Base-by-base conservation (phyloP, 148 eudicot species). In the Rhododendron vialii region DNA sequence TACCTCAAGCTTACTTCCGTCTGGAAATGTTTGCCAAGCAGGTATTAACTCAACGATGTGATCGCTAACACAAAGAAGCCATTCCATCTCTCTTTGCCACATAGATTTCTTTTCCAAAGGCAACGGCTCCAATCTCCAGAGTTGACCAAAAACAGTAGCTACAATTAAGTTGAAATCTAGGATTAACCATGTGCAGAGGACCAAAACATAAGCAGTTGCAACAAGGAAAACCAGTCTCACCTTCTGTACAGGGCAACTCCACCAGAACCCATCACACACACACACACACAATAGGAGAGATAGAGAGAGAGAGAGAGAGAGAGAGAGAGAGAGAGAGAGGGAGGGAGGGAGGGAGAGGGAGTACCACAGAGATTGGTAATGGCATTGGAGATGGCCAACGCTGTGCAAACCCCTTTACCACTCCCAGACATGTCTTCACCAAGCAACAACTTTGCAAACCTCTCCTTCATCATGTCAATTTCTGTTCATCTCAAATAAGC, bases 351-450 rank as follows among this genome's bases (percentile, higher is more conserved):
- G 55, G 57, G 81, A 75, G 45, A 41, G 45, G 45, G 4, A 51
- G 22, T 92, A 96, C 99, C 99, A 88, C 94, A 94, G 61, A 96
- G 91, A 89, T 96, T 96, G 57, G 99, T 96, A 80, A 94, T 92
- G 87, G 99, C 96, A 90, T 96, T 96, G 33, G 99, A 96, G 88
- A 95, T 92, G 73, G 98, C 94, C 85, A 96, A 83, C 41, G 99
- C 92, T 14, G 96, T 85, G 65, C 91, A 93, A 90, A 97, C 99
- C 88, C 99, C 99, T 87, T 94, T 94, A 15, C 99, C 99, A 91
- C 95, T 92, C 43, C 99, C 99, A 57, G 99, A 97, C 99, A 97
- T 97, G 77, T 97, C 99, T 86, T 97, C 99, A 69, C 99, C 99
- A 11, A 97, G 96, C 86, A 96, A 89, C 86, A 96, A 83, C 85